phyloP scores from a whole-genome alignment of 2,329 filamentous ascomycete genomes.

The Fusarium globosum region DNA sequence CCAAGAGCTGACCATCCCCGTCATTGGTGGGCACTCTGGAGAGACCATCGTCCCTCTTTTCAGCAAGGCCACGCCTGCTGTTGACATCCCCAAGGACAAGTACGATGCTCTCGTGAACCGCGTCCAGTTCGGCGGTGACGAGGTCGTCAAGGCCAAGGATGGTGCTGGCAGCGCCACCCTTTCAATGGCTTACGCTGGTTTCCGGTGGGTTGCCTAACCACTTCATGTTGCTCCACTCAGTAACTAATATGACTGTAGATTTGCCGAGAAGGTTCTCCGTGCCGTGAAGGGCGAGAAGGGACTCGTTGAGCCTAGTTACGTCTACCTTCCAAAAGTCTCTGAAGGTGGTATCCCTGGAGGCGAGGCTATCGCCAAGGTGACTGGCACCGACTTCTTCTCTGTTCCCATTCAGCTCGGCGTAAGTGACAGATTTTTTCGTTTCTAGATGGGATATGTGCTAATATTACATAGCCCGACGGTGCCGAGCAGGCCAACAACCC shows the following conservation, averaged over 20 bases:
- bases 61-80: constrained; percentile 85
- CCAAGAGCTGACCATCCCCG: constrained; percentile 85
- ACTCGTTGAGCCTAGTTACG: constrained; percentile 92
- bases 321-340: constrained; percentile 91
- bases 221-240: not conserved
- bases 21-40: constrained; percentile 96
- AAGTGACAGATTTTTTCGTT: constrained; percentile 56
- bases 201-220: constrained; percentile 68
- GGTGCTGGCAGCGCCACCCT: constrained; percentile 90
- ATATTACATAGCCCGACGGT: constrained; percentile 73
- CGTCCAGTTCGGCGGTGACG: constrained; percentile 97
- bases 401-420: constrained; percentile 95
- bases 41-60: constrained; percentile 98
- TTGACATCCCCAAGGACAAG: constrained; percentile 88
- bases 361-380: constrained; percentile 84
- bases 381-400: constrained; percentile 93
- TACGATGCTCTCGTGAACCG: constrained; percentile 91
- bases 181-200: constrained; percentile 96
- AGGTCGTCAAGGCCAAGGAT: constrained; percentile 95
- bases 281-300: constrained; percentile 90
- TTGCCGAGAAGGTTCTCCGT: constrained; percentile 93
- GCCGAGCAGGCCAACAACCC: constrained; percentile 87
- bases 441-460: constrained; percentile 43
- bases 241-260: constrained; percentile 62
- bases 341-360: constrained; percentile 92